Percentiles rank a stretch among this genome's conserved stretches.
phyloP scores from a whole-genome alignment of 441 rosid genomes.

The Erodium trifolium region DNA sequence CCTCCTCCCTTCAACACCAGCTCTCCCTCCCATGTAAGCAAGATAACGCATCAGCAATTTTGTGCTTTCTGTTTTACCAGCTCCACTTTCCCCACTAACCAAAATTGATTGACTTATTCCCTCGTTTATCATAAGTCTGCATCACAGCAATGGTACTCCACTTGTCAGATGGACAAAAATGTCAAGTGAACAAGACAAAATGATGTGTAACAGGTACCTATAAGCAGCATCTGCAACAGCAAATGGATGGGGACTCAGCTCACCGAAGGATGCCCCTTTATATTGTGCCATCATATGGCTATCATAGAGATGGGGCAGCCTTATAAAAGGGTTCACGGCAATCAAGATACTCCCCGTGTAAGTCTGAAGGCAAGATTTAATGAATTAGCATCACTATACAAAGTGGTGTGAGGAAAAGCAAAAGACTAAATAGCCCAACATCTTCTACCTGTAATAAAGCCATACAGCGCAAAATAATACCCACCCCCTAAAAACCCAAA shows the following conservation, averaged over 20 bases:
- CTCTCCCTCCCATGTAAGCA: constrained; percentile 62
- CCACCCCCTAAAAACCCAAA: neutral
- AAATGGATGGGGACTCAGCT: constrained; percentile 67
- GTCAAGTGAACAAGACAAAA: constrained; percentile 6
- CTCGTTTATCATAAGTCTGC: constrained; percentile 62
- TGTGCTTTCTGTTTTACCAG: constrained; percentile 78
- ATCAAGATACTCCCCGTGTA: constrained; percentile 71
- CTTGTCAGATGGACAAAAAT: constrained; percentile 10
- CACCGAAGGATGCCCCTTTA: constrained; percentile 55
- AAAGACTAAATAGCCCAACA: neutral
- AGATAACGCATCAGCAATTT: constrained; percentile 72
- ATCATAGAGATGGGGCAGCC: constrained; percentile 57
- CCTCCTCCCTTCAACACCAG: constrained; percentile 43
- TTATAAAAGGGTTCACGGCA: constrained; percentile 65
- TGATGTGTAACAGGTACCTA: constrained; percentile 30
- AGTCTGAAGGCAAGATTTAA: constrained; percentile 40
- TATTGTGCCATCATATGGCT: constrained; percentile 49
- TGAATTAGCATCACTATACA: constrained; percentile 22
- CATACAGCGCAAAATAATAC: neutral
- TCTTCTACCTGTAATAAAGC: neutral
- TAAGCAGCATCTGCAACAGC: constrained; percentile 73
- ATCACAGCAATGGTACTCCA: constrained; percentile 15
- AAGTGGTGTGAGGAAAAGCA: neutral
- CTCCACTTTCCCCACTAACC: constrained; percentile 70
- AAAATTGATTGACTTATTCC: constrained; percentile 38